Percentiles rank a stretch among this genome's conserved stretches.
These are phyloP conservation scores for Davidsoniella virescens DNA, from an alignment of 2,329 filamentous ascomycete genomes.

Conservation along the genomic window DNA sequence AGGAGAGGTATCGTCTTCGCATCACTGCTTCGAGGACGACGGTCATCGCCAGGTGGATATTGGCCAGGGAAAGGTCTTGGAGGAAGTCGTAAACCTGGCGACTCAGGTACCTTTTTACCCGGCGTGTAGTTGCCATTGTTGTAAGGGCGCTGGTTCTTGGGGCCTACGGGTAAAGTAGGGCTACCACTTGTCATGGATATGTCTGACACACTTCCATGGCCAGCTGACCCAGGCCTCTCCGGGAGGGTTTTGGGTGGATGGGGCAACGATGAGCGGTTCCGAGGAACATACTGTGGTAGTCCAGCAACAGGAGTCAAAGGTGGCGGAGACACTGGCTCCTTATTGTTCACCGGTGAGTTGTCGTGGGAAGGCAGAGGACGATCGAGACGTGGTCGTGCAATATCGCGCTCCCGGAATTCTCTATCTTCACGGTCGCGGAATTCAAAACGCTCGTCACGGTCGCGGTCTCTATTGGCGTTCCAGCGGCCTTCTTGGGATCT, in stretches of 20 bases:
- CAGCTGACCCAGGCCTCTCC: slow-evolving; percentile 32
- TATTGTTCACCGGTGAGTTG: slow-evolving; percentile 25
- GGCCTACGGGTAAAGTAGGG: slow-evolving; percentile 21
- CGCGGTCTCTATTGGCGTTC: slow-evolving; percentile 36
- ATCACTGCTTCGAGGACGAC: slow-evolving; percentile 37
- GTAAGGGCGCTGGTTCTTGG: slow-evolving; percentile 3
- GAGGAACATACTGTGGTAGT: slow-evolving; percentile 27
- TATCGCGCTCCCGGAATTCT: slow-evolving; percentile 29
- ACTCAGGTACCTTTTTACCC: slow-evolving; percentile 32
- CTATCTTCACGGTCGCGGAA: slow-evolving; percentile 27
- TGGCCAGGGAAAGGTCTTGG: slow-evolving; percentile 7
- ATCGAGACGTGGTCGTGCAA: slow-evolving; percentile 34
- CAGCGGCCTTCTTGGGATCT: slow-evolving; percentile 49
- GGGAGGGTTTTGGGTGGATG: slow-evolving; percentile 20
- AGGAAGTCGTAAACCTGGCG: slow-evolving; percentile 31
- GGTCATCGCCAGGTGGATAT: slow-evolving; percentile 24
- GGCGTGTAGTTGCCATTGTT: slow-evolving; percentile 21
- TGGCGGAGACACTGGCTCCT: slow-evolving; percentile 30
- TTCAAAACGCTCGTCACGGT: slow-evolving; percentile 31
- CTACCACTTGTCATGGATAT: slow-evolving; percentile 10
- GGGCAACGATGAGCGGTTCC: slow-evolving; percentile 21
- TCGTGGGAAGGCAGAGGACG: slow-evolving; percentile 33
- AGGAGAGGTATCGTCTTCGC: slow-evolving; percentile 26
- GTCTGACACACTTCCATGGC: slow-evolving; percentile 18
- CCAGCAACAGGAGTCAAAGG: slow-evolving; percentile 35